Conservation (phyloP, 2,329 filamentous ascomycete genomes). For the Fusarium torreyae region DNA sequence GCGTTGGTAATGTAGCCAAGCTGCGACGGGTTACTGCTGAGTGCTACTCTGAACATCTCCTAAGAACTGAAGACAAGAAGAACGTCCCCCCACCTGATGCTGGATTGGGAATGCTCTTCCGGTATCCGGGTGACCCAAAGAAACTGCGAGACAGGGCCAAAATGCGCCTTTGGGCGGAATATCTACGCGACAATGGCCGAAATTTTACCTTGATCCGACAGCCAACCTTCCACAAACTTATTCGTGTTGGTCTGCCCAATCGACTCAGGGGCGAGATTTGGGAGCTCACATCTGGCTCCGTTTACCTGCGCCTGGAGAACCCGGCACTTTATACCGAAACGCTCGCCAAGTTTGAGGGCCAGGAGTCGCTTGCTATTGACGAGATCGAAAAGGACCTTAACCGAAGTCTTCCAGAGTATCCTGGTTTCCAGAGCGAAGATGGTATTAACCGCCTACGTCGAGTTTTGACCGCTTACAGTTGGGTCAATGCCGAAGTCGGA, state of each 20-base stretch:
- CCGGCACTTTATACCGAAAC: conserved; percentile 89
- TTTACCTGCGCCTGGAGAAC: conserved; percentile 89
- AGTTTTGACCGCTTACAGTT: conserved; percentile 97
- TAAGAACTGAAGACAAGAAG: conserved; percentile 75
- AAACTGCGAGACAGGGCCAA: conserved; percentile 96
- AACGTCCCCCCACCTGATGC: conserved; percentile 80
- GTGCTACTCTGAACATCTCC: conserved; percentile 92
- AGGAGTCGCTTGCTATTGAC: conserved; percentile 94
- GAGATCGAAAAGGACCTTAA: conserved; percentile 99
- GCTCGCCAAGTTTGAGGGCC: conserved; percentile 84
- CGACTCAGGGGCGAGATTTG: conserved; percentile 93
- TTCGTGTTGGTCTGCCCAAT: conserved; percentile 95
- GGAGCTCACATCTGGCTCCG: conserved; percentile 93
- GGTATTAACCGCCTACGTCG: conserved; percentile 91
- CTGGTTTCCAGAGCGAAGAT: conserved; percentile 96
- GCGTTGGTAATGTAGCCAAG: conserved; percentile 89
- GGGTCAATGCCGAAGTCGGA: conserved; percentile 94
- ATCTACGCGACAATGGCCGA: conserved; percentile 93
- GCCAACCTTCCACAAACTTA: conserved; percentile 97
- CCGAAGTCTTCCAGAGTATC: conserved; percentile 95
- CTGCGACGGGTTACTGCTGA: conserved; percentile 84
- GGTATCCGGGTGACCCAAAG: conserved; percentile 93
- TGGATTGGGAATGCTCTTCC: conserved; percentile 91
- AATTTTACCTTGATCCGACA: conserved; percentile 94
- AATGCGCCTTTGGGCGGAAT: conserved; percentile 98